A percentile compares a stretch with the other conserved stretches of the same genome.
Evolutionary conservation across 1,284 basidiomycete genomes (phyloP).

Genomic region (Schizopora paradoxa): DNA sequence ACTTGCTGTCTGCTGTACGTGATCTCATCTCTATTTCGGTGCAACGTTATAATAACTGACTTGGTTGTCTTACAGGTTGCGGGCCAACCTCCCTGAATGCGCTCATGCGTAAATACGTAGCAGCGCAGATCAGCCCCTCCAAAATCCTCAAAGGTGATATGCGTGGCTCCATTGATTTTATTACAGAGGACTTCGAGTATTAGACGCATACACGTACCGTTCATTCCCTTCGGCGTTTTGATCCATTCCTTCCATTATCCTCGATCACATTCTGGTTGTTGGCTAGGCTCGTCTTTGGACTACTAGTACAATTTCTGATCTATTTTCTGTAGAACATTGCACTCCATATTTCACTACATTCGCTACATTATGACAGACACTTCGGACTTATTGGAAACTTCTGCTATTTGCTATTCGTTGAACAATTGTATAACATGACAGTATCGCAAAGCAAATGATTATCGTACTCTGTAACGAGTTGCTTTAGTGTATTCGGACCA

Average conservation of each 20-base stretch:
- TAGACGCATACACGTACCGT: conserved; percentile 20
- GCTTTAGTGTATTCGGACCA: too few relatives aligned
- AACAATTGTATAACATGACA: too few relatives aligned
- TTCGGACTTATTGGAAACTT: too few relatives aligned
- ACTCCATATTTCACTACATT: too few relatives aligned
- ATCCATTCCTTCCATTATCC: too few relatives aligned
- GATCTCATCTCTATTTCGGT: not conserved
- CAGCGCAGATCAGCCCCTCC: conserved; percentile 54
- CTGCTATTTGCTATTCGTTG: too few relatives aligned
- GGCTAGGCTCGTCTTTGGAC: not conserved
- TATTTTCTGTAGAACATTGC: too few relatives aligned
- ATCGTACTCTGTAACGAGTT: too few relatives aligned
- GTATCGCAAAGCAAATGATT: too few relatives aligned
- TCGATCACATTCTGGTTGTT: not conserved
- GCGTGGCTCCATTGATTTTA: conserved; percentile 55
- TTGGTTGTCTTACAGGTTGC: conserved; percentile 46
- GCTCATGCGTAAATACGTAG: conserved; percentile 64
- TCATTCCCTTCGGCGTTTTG: too few relatives aligned
- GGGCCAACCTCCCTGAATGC: conserved; percentile 72
- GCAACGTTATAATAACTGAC: not conserved
- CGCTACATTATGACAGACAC: too few relatives aligned
- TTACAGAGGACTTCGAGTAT: conserved; percentile 67
- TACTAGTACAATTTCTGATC: too few relatives aligned
- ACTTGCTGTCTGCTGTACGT: conserved; percentile 66
- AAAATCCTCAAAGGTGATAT: conserved; percentile 56